Conservation (phyloP, 2,329 filamentous ascomycete genomes). For the Penicillium sp. region DNA sequence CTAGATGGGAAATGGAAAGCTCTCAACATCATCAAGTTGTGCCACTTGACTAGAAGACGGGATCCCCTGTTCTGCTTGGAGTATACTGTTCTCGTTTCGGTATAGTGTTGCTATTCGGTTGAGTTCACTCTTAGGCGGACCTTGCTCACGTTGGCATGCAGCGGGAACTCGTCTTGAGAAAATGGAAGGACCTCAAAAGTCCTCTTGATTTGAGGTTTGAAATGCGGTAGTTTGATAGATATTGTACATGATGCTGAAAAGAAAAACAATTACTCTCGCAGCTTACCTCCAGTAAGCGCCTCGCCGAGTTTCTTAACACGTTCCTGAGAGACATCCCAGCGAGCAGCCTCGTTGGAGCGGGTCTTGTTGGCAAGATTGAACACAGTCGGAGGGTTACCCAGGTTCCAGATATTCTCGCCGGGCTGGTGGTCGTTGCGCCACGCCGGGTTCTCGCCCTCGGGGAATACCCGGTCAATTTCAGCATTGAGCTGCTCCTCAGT, state of each 20-base stretch:
- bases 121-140: neutral
- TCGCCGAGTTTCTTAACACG: conserved; percentile 64
- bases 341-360: conserved; percentile 31
- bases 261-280: conserved; percentile 32
- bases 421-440: conserved; percentile 41
- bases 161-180: neutral
- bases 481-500: conserved; percentile 71
- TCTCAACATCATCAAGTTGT: no score
- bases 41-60: neutral
- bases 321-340: conserved; percentile 49
- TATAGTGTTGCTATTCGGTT: neutral
- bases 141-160: neutral
- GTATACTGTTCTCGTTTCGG: neutral
- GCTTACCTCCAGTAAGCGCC: conserved; percentile 65
- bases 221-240: conserved; percentile 19
- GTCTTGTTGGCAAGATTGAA: conserved; percentile 27
- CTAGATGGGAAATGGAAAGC: no score
- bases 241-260: conserved; percentile 21
- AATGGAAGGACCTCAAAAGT: neutral
- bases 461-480: conserved; percentile 74
- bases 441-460: conserved; percentile 51
- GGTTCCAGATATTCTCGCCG: conserved; percentile 53
- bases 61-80: neutral
- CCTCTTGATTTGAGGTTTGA: conserved; percentile 7
- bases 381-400: conserved; percentile 44